Conservation (phyloP, 2,329 filamentous ascomycete genomes). For the Ophiognomonia clavigignenti-juglandacearum region DNA sequence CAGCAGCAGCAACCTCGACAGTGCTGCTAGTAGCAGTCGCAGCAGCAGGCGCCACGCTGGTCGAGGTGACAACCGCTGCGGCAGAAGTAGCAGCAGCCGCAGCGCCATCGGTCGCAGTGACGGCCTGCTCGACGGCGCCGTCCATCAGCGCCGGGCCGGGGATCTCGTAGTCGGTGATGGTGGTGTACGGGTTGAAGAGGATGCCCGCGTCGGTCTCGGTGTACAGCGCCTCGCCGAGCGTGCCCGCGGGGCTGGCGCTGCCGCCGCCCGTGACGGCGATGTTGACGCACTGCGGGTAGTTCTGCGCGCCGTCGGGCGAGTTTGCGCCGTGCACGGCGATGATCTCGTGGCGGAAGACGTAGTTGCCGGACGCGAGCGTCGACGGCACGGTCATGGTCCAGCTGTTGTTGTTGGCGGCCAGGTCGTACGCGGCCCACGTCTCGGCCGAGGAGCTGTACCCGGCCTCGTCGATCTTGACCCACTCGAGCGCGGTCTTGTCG, state of each 20-base stretch:
- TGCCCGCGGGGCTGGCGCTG: constrained; percentile 24
- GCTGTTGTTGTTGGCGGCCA: constrained; percentile 43
- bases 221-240: constrained; percentile 22
- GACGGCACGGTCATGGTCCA: constrained; percentile 35
- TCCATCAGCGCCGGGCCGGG: constrained; percentile 23
- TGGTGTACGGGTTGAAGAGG: constrained; percentile 23
- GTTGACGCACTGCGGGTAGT: constrained; percentile 44
- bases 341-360: constrained; percentile 45
- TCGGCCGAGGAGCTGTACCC: constrained; percentile 25
- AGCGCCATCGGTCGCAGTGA: constrained; percentile 1
- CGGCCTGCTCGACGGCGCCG: constrained; percentile 1
- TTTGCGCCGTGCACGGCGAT: constrained; percentile 39
- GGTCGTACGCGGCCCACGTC: constrained; percentile 31
- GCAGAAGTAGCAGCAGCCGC: not conserved
- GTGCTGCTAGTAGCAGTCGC: not conserved
- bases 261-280: constrained; percentile 35
- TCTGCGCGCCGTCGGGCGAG: constrained; percentile 38
- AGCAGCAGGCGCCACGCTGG: not conserved
- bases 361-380: constrained; percentile 32
- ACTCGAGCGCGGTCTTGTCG: constrained; percentile 27
- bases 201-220: constrained; percentile 22
- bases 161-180: constrained; percentile 21
- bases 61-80: not conserved
- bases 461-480: constrained; percentile 32
- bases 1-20: not conserved